Conservation (phyloP, 1,284 basidiomycete species). For the Microbotryum scabiosae region DNA sequence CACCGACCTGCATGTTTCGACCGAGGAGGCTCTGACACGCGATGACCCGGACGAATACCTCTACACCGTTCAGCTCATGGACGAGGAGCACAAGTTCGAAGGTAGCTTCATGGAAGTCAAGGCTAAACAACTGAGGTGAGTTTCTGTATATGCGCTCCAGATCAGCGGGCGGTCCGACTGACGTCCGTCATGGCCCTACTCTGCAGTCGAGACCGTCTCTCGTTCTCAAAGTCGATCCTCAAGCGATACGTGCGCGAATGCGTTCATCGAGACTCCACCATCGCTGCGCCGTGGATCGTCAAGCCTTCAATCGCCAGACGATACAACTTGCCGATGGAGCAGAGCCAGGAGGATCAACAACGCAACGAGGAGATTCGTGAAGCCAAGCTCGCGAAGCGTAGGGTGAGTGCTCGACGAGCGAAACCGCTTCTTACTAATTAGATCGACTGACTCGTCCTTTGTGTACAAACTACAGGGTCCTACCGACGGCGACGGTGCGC, state of each 20-base stretch:
- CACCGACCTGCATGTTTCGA: constrained; percentile 58
- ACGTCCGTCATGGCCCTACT: background rate
- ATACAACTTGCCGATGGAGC: constrained; percentile 72
- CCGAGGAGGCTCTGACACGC: constrained; percentile 58
- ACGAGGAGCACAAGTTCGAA: constrained; percentile 41
- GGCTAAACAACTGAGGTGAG: constrained; percentile 67
- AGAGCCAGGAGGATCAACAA: constrained; percentile 72
- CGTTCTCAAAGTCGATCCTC: constrained; percentile 92
- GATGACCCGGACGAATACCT: constrained; percentile 75
- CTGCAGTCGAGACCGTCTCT: constrained; percentile 68
- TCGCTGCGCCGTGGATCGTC: constrained; percentile 90
- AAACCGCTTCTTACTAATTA: too few relatives aligned
- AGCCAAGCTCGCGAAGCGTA: constrained; percentile 51
- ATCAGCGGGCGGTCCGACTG: background rate
- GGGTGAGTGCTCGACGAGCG: constrained; percentile 23
- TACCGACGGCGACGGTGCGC: background rate
- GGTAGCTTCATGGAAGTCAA: constrained; percentile 72
- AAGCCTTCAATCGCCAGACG: constrained; percentile 71
- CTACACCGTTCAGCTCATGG: constrained; percentile 75
- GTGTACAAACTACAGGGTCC: too few relatives aligned
- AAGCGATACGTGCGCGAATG: constrained; percentile 93
- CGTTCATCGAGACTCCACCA: constrained; percentile 77
- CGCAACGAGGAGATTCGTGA: constrained; percentile 71
- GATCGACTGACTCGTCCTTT: too few relatives aligned
- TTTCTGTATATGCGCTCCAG: constrained; percentile 20